A percentile compares a stretch with the other conserved stretches of the same genome.
Evolutionary conservation across 306 rosid genomes (phyloP).

Genomic region (Betula pendula): DNA sequence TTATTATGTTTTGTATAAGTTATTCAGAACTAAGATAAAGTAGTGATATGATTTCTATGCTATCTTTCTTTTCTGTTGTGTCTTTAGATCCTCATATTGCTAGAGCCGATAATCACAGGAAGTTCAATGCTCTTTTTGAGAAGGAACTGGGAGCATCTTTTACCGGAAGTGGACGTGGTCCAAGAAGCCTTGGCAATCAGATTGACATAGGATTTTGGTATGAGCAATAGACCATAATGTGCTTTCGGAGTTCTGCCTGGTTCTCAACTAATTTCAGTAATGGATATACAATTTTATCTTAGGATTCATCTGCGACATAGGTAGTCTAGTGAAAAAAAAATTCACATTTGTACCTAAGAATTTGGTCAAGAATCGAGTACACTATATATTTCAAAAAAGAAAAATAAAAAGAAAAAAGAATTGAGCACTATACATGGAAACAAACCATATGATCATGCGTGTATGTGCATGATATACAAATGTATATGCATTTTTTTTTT

Average conservation of each 20-base stretch:
- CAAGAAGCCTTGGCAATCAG: slow-evolving; percentile 11
- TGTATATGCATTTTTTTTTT: not conserved
- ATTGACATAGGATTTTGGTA: slow-evolving; percentile 16
- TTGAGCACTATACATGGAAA: too few relatives aligned
- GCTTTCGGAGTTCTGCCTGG: not conserved
- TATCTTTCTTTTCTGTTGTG: slow-evolving; percentile 3
- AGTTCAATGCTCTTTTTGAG: slow-evolving; percentile 9
- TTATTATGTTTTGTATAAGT: not conserved
- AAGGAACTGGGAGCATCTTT: slow-evolving; percentile 19
- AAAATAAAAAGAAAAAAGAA: too few relatives aligned
- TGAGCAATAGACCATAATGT: not conserved
- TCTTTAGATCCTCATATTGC: slow-evolving; percentile 29
- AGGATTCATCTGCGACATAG: not conserved
- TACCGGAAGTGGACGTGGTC: slow-evolving; percentile 15
- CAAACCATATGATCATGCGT: too few relatives aligned
- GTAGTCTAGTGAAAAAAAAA: not conserved
- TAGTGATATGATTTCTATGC: not conserved
- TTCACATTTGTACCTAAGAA: too few relatives aligned
- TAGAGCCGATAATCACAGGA: slow-evolving; percentile 19
- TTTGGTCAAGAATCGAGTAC: too few relatives aligned
- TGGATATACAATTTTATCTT: not conserved
- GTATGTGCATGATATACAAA: too few relatives aligned
- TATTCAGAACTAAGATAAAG: not conserved
- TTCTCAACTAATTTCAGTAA: not conserved
- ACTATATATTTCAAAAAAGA: too few relatives aligned